Evolutionary conservation across 306 rosid species (phyloP).

Genomic region (Cucumis sativus): DNA sequence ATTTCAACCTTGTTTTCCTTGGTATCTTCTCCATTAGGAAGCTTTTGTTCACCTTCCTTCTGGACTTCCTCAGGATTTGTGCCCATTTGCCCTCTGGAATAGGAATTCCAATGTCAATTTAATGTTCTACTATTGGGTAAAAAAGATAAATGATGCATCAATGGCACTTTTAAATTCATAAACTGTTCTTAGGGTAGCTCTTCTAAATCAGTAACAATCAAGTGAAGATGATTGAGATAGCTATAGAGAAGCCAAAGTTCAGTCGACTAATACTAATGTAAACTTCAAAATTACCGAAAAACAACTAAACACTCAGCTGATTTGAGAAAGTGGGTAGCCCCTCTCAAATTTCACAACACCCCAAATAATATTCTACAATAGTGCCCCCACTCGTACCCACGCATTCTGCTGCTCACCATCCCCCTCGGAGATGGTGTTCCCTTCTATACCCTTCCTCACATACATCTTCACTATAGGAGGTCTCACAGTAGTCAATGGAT

Average conservation of each 20-base stretch:
- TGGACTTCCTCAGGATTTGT: constrained; percentile 17
- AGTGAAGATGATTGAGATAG: not conserved
- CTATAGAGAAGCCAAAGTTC: not conserved
- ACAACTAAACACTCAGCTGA: not conserved
- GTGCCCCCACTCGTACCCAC: not conserved
- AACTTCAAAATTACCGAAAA: not conserved
- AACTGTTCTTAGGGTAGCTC: not conserved
- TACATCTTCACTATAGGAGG: not conserved
- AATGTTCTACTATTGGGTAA: not conserved
- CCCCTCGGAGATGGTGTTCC: not conserved
- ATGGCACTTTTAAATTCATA: not conserved
- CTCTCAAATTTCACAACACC: not conserved
- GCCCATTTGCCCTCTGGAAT: constrained; percentile 46
- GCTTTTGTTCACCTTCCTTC: constrained; percentile 14
- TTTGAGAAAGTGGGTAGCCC: not conserved
- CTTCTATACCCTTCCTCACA: not conserved
- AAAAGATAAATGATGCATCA: not conserved
- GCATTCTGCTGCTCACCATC: not conserved
- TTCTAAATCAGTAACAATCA: not conserved
- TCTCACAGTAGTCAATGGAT: not conserved
- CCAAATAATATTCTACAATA: not conserved
- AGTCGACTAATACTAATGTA: not conserved
- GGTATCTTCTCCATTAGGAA: constrained; percentile 19
- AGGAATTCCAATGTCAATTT: not conserved
- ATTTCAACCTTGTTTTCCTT: constrained; percentile 14